These are phyloP conservation scores for Aspergillus phoenicis DNA, from an alignment of 2,329 filamentous ascomycete genomes.

Conservation along the genomic window DNA sequence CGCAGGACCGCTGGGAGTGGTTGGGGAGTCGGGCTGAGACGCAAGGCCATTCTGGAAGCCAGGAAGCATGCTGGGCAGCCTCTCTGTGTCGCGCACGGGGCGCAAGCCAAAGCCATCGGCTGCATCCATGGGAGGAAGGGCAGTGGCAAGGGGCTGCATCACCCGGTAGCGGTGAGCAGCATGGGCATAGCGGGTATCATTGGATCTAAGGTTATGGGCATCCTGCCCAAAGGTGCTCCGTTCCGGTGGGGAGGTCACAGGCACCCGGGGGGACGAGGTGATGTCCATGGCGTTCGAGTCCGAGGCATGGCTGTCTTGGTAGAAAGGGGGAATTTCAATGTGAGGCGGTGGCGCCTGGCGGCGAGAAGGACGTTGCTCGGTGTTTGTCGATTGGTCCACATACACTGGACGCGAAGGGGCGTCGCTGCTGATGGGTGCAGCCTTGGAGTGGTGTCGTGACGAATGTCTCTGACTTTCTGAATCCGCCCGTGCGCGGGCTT, in stretches of 20 bases:
- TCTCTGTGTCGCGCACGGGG: constrained; percentile 78
- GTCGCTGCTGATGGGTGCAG: constrained; percentile 31
- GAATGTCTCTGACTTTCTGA: constrained; percentile 66
- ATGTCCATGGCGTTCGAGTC: constrained; percentile 61
- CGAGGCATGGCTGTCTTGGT: constrained; percentile 50
- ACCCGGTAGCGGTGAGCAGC: constrained; percentile 56
- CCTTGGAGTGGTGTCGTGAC: constrained; percentile 35
- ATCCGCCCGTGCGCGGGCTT: constrained; percentile 83
- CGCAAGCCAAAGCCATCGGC: constrained; percentile 73
- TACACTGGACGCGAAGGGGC: constrained; percentile 37
- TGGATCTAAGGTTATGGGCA: constrained; percentile 51
- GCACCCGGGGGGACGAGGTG: constrained; percentile 64
- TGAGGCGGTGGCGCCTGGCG: constrained; percentile 81
- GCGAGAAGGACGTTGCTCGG: constrained; percentile 63
- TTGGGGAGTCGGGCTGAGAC: constrained; percentile 91
- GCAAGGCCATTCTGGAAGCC: constrained; percentile 68
- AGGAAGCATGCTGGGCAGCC: constrained; percentile 78
- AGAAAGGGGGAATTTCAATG: constrained; percentile 72
- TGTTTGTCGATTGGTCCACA: constrained; percentile 56
- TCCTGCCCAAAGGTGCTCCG: constrained; percentile 65
- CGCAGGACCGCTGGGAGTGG: constrained; percentile 74
- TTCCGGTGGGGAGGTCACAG: constrained; percentile 71
- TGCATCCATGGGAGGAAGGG: constrained; percentile 67
- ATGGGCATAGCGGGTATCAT: constrained; percentile 45
- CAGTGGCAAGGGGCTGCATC: constrained; percentile 68